These are phyloP conservation scores for Zarea fungicola DNA, from an alignment of 2,329 filamentous ascomycete species.

Conservation along the genomic window DNA sequence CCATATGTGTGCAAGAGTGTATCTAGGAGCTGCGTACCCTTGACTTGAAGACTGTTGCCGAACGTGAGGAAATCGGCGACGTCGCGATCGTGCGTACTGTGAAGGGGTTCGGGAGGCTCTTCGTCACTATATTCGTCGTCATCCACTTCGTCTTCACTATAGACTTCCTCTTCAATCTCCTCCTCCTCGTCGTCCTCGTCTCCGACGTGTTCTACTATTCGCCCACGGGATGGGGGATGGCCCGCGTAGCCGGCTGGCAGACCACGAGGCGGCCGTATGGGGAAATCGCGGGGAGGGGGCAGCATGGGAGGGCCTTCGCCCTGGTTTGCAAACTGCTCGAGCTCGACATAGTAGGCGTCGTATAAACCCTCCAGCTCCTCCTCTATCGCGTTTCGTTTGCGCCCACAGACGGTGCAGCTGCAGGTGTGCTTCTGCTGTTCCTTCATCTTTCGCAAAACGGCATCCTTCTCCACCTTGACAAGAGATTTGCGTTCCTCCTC, in stretches of 20 bases:
- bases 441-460: conserved; percentile 98
- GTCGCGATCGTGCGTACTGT: conserved; percentile 56
- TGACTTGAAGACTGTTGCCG: conserved; percentile 93
- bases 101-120: conserved; percentile 63
- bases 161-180: conserved; percentile 46
- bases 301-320: conserved; percentile 57
- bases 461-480: conserved; percentile 98
- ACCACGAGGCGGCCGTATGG: conserved; percentile 53
- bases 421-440: conserved; percentile 99
- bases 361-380: conserved; percentile 97
- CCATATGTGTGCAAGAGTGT: conserved; percentile 39
- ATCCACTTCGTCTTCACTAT: conserved; percentile 49
- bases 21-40: conserved; percentile 56
- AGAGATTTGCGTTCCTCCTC: conserved; percentile 93
- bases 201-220: conserved; percentile 63
- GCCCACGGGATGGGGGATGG: conserved; percentile 68
- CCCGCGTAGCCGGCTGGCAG: conserved; percentile 53
- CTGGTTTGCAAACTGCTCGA: conserved; percentile 94
- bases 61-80: conserved; percentile 93
- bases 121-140: conserved; percentile 61
- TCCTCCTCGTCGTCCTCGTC: conserved; percentile 51
- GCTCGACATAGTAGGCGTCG: conserved; percentile 96
- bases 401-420: conserved; percentile 93
- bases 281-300: conserved; percentile 53
- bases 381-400: conserved; percentile 94